Evolutionary conservation across 805 yeast genomes (phyloP).

Genomic region (Candida tammaniensis): DNA sequence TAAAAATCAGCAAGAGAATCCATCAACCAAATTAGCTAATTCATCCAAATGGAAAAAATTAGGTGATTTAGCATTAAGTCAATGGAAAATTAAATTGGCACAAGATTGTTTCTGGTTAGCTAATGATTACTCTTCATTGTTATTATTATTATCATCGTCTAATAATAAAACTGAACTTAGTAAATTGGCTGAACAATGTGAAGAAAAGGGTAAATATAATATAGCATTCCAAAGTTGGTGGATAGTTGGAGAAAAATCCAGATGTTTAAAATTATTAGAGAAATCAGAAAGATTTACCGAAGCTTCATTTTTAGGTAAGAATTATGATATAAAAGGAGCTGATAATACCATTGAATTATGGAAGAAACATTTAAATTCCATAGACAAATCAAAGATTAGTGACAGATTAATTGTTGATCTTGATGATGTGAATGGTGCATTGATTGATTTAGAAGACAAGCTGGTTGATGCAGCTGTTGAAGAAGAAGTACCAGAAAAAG

Average conservation of each 20-base stretch:
- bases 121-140: slow-evolving; percentile 75
- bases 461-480: slow-evolving; percentile 4
- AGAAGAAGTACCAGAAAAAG: slow-evolving; percentile 10
- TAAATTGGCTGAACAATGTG: slow-evolving; percentile 65
- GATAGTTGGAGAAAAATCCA: slow-evolving; percentile 69
- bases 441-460: slow-evolving; percentile 7
- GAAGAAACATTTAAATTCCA: slow-evolving; percentile 54
- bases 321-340: slow-evolving; percentile 54
- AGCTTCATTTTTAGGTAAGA: slow-evolving; percentile 75
- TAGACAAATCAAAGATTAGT: slow-evolving; percentile 58
- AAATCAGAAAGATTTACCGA: slow-evolving; percentile 73
- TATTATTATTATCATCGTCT: slow-evolving; percentile 78
- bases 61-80: slow-evolving; percentile 80
- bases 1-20: slow-evolving; percentile 40
- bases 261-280: slow-evolving; percentile 63
- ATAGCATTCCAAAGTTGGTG: slow-evolving; percentile 90
- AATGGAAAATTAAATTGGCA: slow-evolving; percentile 81
- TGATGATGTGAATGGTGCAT: slow-evolving; percentile 12
- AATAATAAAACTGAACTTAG: slow-evolving; percentile 62
- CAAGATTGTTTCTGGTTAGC: slow-evolving; percentile 76
- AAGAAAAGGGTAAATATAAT: slow-evolving; percentile 75
- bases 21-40: slow-evolving; percentile 40
- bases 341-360: slow-evolving; percentile 56
- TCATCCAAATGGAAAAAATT: slow-evolving; percentile 77
- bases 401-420: slow-evolving; percentile 58